Evolutionary conservation across 1,139 yeast species (phyloP), one percentile per base, ranked within the genome.

Genomic region (Magnusiomyces sp.): DNA sequence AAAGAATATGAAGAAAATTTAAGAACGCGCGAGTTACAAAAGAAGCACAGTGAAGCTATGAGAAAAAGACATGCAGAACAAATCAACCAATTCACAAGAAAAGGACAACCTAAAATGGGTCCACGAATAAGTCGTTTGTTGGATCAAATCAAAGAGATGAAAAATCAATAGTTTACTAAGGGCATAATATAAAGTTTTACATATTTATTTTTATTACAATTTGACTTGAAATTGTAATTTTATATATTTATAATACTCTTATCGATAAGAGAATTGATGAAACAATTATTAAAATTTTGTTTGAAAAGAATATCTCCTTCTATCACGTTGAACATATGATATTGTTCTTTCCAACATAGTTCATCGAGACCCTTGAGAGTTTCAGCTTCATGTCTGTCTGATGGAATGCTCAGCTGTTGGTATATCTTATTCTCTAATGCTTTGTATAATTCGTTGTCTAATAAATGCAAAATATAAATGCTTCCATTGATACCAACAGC

Each of bases 101-200:
- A 73, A 5, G 97, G 97, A 0, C 97, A 90, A 64, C 97, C 97
- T 1, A 67, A 79, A 46, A 87, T 90, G 95, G 96, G 88, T 0
- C 94, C 96, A 9, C 76, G 95, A 63, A 87, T 90, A 53, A 83
- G 80, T 53, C 78, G 81, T 58, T 70, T 90, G 43, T 71, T 90
- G 50, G 95, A 85, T 51, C 87, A 88, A 66, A 86, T 90, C 55
- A 79, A 77, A 59, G 72, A 54, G 37, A 31, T 44, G 3, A 34
- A 29, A 17, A 29, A 43, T 16, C 4, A 23, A 23, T 23, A 23
- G 29, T 23, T 23, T 23, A 5, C 7, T 23, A 5, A 23, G 7
- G 29, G 7, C 29, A 23, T 5, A 23, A 23, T 7, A 23, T 23
- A 4, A 23, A 23, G 4, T 23, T 4, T 23, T 23, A 23, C 29